Evolutionary conservation across 108 stramenopile genomes (phyloP).

Genomic region (Cyclostephanos tholiformis): DNA sequence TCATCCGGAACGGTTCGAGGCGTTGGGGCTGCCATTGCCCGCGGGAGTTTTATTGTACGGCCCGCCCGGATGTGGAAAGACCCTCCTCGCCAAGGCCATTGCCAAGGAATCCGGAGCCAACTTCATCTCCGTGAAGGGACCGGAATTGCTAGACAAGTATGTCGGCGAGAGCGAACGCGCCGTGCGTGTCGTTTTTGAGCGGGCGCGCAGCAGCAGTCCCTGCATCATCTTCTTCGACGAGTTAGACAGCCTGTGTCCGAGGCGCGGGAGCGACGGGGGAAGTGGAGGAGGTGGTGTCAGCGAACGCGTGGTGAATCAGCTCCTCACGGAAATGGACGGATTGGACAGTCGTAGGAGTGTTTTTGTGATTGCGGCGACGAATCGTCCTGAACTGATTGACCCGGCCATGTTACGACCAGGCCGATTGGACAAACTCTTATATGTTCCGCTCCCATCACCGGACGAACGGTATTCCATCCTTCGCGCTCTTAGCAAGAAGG

Average conservation of each 20-base stretch:
- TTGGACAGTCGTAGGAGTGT: constrained; percentile 91
- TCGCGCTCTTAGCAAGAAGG: constrained; percentile 64
- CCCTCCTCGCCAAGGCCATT: constrained; percentile 97
- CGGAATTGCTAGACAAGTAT: constrained; percentile 90
- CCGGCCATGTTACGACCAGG: constrained; percentile 95
- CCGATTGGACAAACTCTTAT: constrained; percentile 93
- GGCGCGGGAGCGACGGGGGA: constrained; percentile 87
- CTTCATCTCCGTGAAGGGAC: constrained; percentile 97
- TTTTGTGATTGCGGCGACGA: constrained; percentile 96
- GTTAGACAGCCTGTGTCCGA: constrained; percentile 95
- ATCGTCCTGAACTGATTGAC: constrained; percentile 94
- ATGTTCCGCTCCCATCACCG: constrained; percentile 91
- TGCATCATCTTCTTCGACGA: constrained; percentile 99
- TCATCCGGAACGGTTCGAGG: constrained; percentile 92
- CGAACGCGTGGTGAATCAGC: constrained; percentile 97
- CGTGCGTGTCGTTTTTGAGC: constrained; percentile 91
- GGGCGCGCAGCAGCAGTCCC: constrained; percentile 88
- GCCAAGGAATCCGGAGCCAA: constrained; percentile 98
- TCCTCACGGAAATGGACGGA: constrained; percentile 99
- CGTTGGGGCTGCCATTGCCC: constrained; percentile 85
- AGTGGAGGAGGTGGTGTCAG: constrained; percentile 91
- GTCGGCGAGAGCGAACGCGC: constrained; percentile 98
- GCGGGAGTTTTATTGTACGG: constrained; percentile 95
- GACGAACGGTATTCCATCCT: constrained; percentile 86
- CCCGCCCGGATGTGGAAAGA: constrained; percentile 99